Conservation (phyloP, 352 stramenopile genomes). For the Globisporangium sylvaticum region DNA sequence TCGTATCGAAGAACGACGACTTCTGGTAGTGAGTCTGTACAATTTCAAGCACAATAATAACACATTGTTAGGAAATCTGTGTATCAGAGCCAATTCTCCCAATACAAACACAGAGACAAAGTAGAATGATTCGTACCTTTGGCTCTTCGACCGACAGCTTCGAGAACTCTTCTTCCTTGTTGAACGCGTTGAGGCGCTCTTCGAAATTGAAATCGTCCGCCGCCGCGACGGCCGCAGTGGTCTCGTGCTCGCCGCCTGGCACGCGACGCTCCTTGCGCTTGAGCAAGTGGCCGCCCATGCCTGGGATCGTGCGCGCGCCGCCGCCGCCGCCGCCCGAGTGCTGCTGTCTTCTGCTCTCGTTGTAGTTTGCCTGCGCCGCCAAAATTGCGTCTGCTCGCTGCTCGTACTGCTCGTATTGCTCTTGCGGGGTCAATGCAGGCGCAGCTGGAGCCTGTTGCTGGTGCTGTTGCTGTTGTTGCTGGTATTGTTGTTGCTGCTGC, state of each 20-base stretch:
- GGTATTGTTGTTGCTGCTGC: slow-evolving; percentile 5
- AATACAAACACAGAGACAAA: not conserved
- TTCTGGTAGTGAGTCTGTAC: slow-evolving; percentile 78
- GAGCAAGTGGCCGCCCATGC: slow-evolving; percentile 79
- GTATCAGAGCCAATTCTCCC: not conserved
- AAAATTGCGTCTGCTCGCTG: slow-evolving; percentile 19
- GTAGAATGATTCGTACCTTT: slow-evolving; percentile 19
- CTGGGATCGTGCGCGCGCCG: slow-evolving; percentile 56
- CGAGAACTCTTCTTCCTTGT: slow-evolving; percentile 78
- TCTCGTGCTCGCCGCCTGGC: slow-evolving; percentile 30
- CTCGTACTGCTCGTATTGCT: slow-evolving; percentile 19
- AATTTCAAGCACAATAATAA: not conserved
- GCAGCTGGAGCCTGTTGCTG: slow-evolving; percentile 15
- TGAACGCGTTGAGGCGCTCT: slow-evolving; percentile 54
- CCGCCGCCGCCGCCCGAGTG: slow-evolving; percentile 20
- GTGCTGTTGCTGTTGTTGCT: slow-evolving; percentile 6
- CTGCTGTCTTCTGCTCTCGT: slow-evolving; percentile 15
- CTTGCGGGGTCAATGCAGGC: slow-evolving; percentile 6
- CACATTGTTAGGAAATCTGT: not conserved
- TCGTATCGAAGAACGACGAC: slow-evolving; percentile 88
- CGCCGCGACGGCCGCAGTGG: slow-evolving; percentile 15
- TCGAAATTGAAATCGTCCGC: slow-evolving; percentile 73
- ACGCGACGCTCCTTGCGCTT: slow-evolving; percentile 74
- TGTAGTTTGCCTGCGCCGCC: slow-evolving; percentile 18
- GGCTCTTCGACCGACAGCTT: slow-evolving; percentile 55